Evolutionary conservation across 148 eudicot genomes (phyloP).

Genomic region (Rhododendron kiyosumense): DNA sequence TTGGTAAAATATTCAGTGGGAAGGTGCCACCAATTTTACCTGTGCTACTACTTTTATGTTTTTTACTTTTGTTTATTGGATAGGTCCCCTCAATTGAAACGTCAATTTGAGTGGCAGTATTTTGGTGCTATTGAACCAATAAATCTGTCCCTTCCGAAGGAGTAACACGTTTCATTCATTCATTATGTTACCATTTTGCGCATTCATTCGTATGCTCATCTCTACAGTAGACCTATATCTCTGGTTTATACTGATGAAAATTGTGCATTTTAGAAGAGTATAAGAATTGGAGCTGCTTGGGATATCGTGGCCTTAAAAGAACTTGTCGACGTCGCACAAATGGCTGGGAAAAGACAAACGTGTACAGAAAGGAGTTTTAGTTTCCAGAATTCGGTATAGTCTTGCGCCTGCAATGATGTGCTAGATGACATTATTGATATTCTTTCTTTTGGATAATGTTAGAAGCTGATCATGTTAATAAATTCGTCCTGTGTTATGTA

Average conservation of each 20-base stretch:
- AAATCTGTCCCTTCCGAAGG: not conserved
- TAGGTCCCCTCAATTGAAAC: not conserved
- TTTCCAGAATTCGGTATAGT: constrained; percentile 17
- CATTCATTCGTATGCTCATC: too few relatives aligned
- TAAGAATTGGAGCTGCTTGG: not conserved
- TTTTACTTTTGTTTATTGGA: not conserved
- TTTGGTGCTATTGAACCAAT: not conserved
- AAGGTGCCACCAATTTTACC: not conserved
- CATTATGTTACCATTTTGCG: not conserved
- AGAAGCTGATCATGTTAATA: not conserved
- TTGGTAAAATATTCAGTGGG: not conserved
- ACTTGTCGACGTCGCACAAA: constrained; percentile 15
- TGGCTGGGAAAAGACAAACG: constrained; percentile 4
- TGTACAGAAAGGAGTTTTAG: constrained; percentile 13
- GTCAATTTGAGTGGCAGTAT: not conserved
- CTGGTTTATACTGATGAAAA: constrained; percentile 1
- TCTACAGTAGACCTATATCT: not conserved
- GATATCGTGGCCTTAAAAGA: not conserved
- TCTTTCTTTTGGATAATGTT: not conserved
- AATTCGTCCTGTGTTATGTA: not conserved
- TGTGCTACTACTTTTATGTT: not conserved
- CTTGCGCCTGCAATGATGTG: not conserved
- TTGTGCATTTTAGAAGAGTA: not conserved
- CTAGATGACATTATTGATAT: not conserved
- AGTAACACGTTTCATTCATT: not conserved